Conservation (phyloP, 31 red algal genomes). For the Asparagopsis taxiformis region DNA sequence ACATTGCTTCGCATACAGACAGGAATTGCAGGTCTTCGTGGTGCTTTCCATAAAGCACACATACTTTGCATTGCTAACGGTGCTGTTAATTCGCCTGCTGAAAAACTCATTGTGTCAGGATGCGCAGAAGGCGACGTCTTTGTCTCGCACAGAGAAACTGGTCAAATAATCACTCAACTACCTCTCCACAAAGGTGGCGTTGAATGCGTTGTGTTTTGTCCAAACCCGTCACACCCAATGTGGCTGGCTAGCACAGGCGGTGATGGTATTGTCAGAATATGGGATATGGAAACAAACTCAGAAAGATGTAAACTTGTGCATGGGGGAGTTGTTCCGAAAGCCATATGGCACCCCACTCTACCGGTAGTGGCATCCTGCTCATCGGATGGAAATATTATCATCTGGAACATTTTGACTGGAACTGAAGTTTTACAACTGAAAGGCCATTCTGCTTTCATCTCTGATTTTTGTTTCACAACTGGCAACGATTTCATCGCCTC, state of each 20-base stretch:
- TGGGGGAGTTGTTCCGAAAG: conserved; percentile 46
- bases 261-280: conserved; percentile 55
- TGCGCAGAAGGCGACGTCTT: conserved; percentile 64
- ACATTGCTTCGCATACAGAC: conserved; percentile 34
- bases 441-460: conserved; percentile 44
- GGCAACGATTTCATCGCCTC: conserved; percentile 52
- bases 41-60: conserved; percentile 50
- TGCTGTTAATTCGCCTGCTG: conserved; percentile 19
- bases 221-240: conserved; percentile 18
- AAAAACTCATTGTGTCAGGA: conserved; percentile 44
- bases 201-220: conserved; percentile 54
- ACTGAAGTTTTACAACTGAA: conserved; percentile 19
- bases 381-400: conserved; percentile 33
- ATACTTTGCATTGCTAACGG: conserved; percentile 41
- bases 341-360: conserved; percentile 47
- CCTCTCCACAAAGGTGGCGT: conserved; percentile 44
- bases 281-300: conserved; percentile 43
- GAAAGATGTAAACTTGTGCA: conserved; percentile 53
- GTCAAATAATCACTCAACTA: conserved; percentile 44
- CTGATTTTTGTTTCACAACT: conserved; percentile 54
- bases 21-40: conserved; percentile 28
- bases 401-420: conserved; percentile 45
- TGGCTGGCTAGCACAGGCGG: conserved; percentile 53
- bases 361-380: conserved; percentile 42
- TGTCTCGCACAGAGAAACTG: conserved; percentile 44